phyloP scores from a whole-genome alignment of 2,329 filamentous ascomycete species.

The Clarireedia paspali region DNA sequence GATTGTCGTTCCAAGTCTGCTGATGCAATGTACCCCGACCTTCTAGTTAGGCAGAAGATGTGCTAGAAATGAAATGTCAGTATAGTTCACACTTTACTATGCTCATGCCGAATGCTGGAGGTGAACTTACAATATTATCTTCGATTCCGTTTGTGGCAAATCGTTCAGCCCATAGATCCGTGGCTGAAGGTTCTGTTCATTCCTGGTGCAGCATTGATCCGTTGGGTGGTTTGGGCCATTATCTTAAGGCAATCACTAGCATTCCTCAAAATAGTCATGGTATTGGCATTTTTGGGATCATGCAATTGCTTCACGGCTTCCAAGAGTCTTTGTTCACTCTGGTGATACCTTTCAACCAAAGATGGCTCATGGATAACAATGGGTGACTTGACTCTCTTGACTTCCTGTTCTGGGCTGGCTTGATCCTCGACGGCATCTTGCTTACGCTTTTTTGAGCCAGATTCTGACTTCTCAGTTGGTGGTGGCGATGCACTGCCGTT shows the following conservation, averaged over 20 bases:
- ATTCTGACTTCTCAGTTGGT: slow-evolving; percentile 8
- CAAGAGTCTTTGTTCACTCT: slow-evolving; percentile 22
- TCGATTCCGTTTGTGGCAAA: background rate
- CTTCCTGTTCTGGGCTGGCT: slow-evolving; percentile 18
- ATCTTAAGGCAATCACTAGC: slow-evolving; percentile 24
- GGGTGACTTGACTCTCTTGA: slow-evolving; percentile 21
- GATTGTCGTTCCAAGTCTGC: background rate
- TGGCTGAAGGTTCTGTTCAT: slow-evolving; percentile 15
- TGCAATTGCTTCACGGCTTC: slow-evolving; percentile 23
- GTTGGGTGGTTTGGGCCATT: slow-evolving; percentile 25
- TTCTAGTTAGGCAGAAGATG: background rate
- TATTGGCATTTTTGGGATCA: slow-evolving; percentile 22
- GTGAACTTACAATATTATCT: slow-evolving; percentile 17
- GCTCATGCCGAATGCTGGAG: background rate
- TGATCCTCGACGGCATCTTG: slow-evolving; percentile 20
- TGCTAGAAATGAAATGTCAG: background rate
- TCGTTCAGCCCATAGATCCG: slow-evolving; percentile 22
- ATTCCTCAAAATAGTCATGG: slow-evolving; percentile 20
- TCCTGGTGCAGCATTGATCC: slow-evolving; percentile 18
- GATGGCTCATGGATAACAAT: slow-evolving; percentile 23
- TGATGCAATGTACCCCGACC: background rate
- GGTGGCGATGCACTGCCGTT: slow-evolving; percentile 23
- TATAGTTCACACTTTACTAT: no score
- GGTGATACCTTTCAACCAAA: slow-evolving; percentile 23
- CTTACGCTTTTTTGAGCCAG: slow-evolving; percentile 27